These are phyloP conservation scores for Geotrichum candidum DNA, from an alignment of 1,139 yeast genomes.

Conservation along the genomic window DNA sequence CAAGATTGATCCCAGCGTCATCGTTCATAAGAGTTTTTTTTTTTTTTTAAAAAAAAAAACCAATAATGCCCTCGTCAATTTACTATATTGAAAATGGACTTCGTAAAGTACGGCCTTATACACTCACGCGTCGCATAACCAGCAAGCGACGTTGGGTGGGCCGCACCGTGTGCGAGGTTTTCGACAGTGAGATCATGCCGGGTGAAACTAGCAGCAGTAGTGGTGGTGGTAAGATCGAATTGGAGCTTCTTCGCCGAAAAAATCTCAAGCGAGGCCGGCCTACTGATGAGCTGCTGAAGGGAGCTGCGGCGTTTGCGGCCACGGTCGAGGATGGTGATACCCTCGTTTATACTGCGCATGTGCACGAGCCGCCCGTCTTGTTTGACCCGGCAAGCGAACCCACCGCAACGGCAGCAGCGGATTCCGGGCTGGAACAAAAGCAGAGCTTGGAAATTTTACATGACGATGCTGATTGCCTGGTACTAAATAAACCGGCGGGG, in stretches of 20 bases:
- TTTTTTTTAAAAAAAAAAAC: neutral
- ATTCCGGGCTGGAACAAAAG: neutral
- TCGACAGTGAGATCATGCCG: neutral
- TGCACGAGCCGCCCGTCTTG: conserved; percentile 18
- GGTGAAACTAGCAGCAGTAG: neutral
- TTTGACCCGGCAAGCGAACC: neutral
- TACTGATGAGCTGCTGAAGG: neutral
- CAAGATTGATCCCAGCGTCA: too few relatives aligned
- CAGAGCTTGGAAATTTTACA: neutral
- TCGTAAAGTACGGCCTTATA: conserved; percentile 13
- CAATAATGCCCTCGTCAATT: conserved; percentile 3
- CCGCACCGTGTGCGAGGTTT: conserved; percentile 6
- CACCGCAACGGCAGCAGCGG: neutral
- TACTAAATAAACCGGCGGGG: conserved; percentile 17
- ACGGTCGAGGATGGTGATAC: conserved; percentile 5
- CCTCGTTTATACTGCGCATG: conserved; percentile 4
- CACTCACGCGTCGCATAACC: neutral
- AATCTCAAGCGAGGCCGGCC: neutral
- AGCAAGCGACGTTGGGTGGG: conserved; percentile 16
- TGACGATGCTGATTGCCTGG: conserved; percentile 8
- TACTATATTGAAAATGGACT: conserved; percentile 14
- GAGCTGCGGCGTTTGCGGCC: neutral
- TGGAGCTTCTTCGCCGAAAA: neutral
- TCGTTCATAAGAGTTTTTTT: too few relatives aligned
- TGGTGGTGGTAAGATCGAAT: neutral